Base-by-base conservation (phyloP, 352 stramenopile genomes). In the Phytopythium chamaehyphon region DNA sequence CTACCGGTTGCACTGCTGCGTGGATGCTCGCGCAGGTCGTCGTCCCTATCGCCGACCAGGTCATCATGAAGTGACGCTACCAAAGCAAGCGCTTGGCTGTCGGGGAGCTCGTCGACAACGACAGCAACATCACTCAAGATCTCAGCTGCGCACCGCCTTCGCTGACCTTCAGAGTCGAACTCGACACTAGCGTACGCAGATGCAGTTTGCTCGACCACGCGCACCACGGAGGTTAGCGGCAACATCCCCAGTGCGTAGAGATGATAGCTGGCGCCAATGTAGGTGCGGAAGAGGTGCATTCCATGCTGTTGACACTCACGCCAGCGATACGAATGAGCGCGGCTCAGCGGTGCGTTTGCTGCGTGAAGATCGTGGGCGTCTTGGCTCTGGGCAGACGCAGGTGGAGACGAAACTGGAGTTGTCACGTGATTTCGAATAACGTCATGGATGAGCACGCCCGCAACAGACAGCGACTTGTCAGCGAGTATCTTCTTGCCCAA, bases 381-480 rank as follows among this genome's bases (percentile, higher is more conserved):
- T 11, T 10, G 24, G 12, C 9, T 28, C 6, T 26, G 10, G 44
- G 37, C 61, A 23, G 47, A 50, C 3, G 56, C 44, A 1, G 44
- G 26, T 2, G 38, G 37, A 9, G 51, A 40, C 26, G 44, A 50
- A 9, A 39, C 22, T 16, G 44, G 42, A 18, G 42, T 26, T 1
- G 22, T n/a, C 10, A 57, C 54, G 56, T 88, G 77, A 57, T 87
- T 88, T 59, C 81, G 81, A 57, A 91, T 84, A 22, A 92, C 72
- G 51, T 92, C 82, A 64, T 92, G 82, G 50, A 92, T 92, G 6
- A 92, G 66, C 40, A 92, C 82, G 18, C 65, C 65, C 1, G 65
- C 71, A 31, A 87, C 76, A 1, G 64, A 58, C 55, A 88, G 87
- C 52, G 74, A 55, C 9, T 73, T 51, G 1, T 78, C 75, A 15